Conservation (phyloP, 2,329 filamentous ascomycete species). For the Hirsutella minnesotensis region DNA sequence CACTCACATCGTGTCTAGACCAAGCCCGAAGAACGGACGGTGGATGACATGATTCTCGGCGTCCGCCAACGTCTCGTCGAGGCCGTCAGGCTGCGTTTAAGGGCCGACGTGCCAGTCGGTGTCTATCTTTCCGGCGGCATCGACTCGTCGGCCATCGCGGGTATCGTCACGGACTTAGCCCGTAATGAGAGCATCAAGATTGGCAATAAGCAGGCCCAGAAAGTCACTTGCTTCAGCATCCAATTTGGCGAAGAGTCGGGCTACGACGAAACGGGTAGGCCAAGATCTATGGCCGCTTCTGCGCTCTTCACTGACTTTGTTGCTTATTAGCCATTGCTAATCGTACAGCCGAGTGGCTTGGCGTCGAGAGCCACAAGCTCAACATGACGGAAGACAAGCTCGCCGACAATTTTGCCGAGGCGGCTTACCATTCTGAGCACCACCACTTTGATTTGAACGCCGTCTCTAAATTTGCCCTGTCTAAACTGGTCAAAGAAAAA, state of each 20-base stretch:
- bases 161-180: slow-evolving; percentile 40
- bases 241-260: slow-evolving; percentile 35
- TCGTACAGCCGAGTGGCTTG: slow-evolving; percentile 20
- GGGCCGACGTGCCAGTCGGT: slow-evolving; percentile 45
- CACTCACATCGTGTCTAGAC: background rate
- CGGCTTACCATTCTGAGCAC: slow-evolving; percentile 19
- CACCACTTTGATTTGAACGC: slow-evolving; percentile 34
- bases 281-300: background rate
- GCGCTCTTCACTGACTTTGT: background rate
- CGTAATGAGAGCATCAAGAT: slow-evolving; percentile 29
- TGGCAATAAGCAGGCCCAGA: slow-evolving; percentile 23
- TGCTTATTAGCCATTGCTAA: slow-evolving; percentile 14
- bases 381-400: slow-evolving; percentile 15
- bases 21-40: slow-evolving; percentile 14
- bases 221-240: slow-evolving; percentile 34
- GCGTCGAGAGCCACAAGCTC: slow-evolving; percentile 15
- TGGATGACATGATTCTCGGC: slow-evolving; percentile 36
- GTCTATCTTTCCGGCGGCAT: slow-evolving; percentile 46
- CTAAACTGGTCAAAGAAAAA: slow-evolving; percentile 27
- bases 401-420: slow-evolving; percentile 17
- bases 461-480: slow-evolving; percentile 38
- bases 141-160: slow-evolving; percentile 44
- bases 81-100: slow-evolving; percentile 36
- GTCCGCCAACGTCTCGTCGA: slow-evolving; percentile 38
- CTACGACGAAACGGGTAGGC: slow-evolving; percentile 30